Evolutionary conservation across 2,329 filamentous ascomycete species (phyloP).

Genomic region (Truncatella angustata): DNA sequence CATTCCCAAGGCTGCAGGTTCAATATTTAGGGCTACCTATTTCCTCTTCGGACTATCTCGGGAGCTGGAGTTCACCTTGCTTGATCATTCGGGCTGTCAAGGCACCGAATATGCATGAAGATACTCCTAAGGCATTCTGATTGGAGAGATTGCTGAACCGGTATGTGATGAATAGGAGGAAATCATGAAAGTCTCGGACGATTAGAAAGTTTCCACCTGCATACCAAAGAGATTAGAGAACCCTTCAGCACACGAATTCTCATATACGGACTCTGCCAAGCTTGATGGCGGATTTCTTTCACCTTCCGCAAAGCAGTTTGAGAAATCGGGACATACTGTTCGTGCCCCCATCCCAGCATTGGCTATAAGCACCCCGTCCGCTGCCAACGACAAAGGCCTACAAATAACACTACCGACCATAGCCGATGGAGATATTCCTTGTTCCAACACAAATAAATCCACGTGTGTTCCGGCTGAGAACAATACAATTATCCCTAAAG

Average conservation of each 20-base stretch:
- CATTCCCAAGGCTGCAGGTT: not conserved
- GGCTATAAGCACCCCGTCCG: not conserved
- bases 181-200: not conserved
- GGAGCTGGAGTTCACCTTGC: no score
- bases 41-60: no score
- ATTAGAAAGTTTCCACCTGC: not conserved
- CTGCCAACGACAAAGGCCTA: not conserved
- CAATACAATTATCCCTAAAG: no score
- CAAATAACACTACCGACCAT: not conserved
- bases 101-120: no score
- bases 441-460: not conserved
- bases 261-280: not conserved
- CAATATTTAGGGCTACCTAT: no score
- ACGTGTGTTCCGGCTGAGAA: no score
- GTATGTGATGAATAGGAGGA: no score
- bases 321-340: not conserved
- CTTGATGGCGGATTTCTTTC: not conserved
- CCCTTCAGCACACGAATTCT: not conserved
- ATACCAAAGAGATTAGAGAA: not conserved
- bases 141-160: no score
- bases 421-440: not conserved
- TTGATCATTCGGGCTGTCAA: no score
- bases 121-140: no score
- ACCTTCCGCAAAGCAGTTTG: not conserved
- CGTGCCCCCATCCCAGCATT: not conserved